Base-by-base conservation (phyloP, 148 eudicot genomes). In the Rhododendron williamsianum region DNA sequence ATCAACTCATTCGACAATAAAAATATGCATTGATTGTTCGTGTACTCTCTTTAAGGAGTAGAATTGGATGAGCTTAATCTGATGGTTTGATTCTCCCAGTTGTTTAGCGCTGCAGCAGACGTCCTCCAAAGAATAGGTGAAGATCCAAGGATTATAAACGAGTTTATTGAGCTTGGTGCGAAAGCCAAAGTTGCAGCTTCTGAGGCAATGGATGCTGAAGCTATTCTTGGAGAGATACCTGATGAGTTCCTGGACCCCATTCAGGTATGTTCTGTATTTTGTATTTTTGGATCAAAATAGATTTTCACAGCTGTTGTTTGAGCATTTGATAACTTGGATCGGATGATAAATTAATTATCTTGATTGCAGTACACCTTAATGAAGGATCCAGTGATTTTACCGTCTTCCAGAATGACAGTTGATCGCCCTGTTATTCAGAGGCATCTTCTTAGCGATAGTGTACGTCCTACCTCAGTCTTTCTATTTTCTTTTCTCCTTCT, bases 241-340 rank as follows among this genome's bases (percentile, higher is more conserved):
- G 99, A 97, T 87, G 99, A 97, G 90, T 97, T 97, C 91, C 93
- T 97, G 85, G 99, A 97, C 83, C 99, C 99, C 81, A 97, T 97
- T 87, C 99, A 97, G 86, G 99, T 95, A 86, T 85, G 71, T 79
- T 74, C 78, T 38, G 5, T 51, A 46, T 80, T 56, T 54, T 6
- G 2, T 51, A 21, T 51, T 60, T 78, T 33, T 27, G 23, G 12
- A 15, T 80, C 35, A 16, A 45, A 43, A 74, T 74, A 18, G 25
- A 30, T 27, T 13, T 36, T 71, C 23, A 19, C 25, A 60, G 63
- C 0, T 81, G 52, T 1, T 74, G 76, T 49, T 69, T 74, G n/a
- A 18, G 60, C 52, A 15, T n/a, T n/a, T 74, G 45, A 74, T 67
- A 19, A 46, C 8, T 67, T 16, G n/a, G 63, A 9, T 45, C 23